A percentile compares a stretch with the other conserved stretches of the same genome.
phyloP scores from a whole-genome alignment of 225 moss, liverwort and hornwort genomes.

The Polytrichum commune region DNA sequence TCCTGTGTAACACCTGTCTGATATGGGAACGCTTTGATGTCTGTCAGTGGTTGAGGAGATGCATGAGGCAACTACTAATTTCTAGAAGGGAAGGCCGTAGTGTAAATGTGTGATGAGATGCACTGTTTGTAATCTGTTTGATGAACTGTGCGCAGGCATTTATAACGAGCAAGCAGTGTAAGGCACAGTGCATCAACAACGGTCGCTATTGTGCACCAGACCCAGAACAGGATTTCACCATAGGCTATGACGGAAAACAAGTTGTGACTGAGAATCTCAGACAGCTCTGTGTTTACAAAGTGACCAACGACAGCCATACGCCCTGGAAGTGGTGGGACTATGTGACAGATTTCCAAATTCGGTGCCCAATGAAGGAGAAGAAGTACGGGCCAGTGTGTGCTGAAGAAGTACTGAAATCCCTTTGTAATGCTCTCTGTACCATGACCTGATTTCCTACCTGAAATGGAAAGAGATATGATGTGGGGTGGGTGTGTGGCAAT shows the following conservation, averaged over 20 bases:
- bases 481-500: not conserved
- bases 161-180: constrained; percentile 68
- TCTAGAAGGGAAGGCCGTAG: not conserved
- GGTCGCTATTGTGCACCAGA: constrained; percentile 88
- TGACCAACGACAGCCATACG: constrained; percentile 31
- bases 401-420: constrained; percentile 56
- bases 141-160: constrained; percentile 13
- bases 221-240: constrained; percentile 75
- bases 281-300: constrained; percentile 70
- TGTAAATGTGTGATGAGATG: not conserved
- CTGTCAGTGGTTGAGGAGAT: not conserved
- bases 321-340: constrained; percentile 93
- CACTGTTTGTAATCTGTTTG: not conserved
- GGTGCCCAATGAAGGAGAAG: constrained; percentile 78
- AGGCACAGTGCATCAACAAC: constrained; percentile 75
- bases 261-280: constrained; percentile 77
- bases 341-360: constrained; percentile 82
- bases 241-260: constrained; percentile 77
- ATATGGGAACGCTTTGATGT: not conserved
- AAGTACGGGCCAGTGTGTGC: constrained; percentile 60
- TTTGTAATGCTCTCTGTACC: constrained; percentile 20
- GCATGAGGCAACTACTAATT: not conserved
- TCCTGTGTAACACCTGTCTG: not conserved
- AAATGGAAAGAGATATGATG: not conserved
- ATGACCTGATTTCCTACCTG: not conserved